Evolutionary conservation across 345 rosid genomes (phyloP).

Genomic region (Gossypium thurberi): DNA sequence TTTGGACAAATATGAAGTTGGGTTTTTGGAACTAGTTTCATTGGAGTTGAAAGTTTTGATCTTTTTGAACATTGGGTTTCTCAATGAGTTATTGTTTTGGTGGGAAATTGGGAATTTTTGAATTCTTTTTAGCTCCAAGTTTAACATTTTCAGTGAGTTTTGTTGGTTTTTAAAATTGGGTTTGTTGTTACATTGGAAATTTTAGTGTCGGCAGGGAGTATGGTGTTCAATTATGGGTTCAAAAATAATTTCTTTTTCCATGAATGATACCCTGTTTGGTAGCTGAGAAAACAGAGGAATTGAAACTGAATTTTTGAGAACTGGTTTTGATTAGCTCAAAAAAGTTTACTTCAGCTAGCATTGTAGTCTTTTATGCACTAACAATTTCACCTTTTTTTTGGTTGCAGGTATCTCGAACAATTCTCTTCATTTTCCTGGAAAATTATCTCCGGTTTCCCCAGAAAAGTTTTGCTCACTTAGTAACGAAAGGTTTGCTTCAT

Average conservation of each 20-base stretch:
- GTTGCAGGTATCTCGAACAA: constrained; percentile 5
- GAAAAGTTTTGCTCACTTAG: not conserved
- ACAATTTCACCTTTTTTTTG: not conserved
- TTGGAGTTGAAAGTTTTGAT: not conserved
- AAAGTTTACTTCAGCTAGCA: not conserved
- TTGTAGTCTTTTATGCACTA: not conserved
- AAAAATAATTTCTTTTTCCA: not conserved
- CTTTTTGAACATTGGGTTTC: not conserved
- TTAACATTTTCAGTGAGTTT: not conserved
- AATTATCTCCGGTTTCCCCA: not conserved
- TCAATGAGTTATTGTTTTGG: not conserved
- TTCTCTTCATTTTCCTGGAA: not conserved
- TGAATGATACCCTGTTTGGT: constrained; percentile 3
- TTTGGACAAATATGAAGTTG: not conserved
- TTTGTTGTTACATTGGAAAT: not conserved
- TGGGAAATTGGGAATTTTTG: not conserved
- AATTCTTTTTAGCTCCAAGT: not conserved
- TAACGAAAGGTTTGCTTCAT: constrained; percentile 2
- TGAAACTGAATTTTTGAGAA: not conserved
- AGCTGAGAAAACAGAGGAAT: not conserved
- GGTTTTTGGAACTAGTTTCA: not conserved
- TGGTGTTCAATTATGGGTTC: not conserved
- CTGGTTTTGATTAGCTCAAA: not conserved
- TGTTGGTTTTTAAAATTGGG: not conserved
- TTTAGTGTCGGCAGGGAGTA: constrained; percentile 13